Conservation (phyloP, 1,284 basidiomycete species). For the Rhodotorula sp. region DNA sequence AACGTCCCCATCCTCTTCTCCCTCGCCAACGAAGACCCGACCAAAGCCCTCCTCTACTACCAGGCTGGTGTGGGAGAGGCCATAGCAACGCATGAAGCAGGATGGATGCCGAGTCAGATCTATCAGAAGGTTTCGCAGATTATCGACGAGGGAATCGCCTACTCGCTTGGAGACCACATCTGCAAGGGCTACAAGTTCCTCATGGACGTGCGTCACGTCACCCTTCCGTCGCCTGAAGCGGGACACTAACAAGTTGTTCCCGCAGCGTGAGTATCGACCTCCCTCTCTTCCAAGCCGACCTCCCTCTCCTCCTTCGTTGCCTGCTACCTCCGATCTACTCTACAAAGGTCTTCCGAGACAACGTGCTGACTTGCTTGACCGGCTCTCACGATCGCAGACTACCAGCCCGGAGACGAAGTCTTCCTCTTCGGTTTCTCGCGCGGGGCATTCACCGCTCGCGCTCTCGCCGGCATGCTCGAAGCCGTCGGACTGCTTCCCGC, state of each 20-base stretch:
- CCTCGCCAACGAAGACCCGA: not conserved
- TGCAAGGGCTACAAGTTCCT: conserved; percentile 53
- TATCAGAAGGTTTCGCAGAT: not conserved
- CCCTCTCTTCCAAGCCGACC: too few relatives aligned
- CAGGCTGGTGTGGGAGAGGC: conserved; percentile 9
- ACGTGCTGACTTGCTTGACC: too few relatives aligned
- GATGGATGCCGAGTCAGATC: not conserved
- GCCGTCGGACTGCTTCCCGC: conserved; percentile 46
- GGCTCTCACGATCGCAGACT: conserved; percentile 7
- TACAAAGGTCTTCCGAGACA: too few relatives aligned
- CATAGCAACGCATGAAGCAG: not conserved
- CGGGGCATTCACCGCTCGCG: conserved; percentile 47
- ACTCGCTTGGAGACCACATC: conserved; percentile 42
- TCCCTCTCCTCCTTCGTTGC: too few relatives aligned
- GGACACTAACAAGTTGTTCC: not conserved
- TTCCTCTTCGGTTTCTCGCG: conserved; percentile 52
- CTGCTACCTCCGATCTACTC: too few relatives aligned
- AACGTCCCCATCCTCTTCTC: conserved; percentile 13
- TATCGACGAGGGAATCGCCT: conserved; percentile 16
- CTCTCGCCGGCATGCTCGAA: conserved; percentile 52
- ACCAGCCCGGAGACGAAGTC: conserved; percentile 47
- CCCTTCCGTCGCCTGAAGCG: accelerated
- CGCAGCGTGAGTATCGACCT: too few relatives aligned
- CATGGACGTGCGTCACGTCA: conserved; percentile 8
- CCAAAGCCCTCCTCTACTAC: conserved; percentile 19